Evolutionary conservation across 257 asterid species (phyloP), one percentile per base, ranked within the genome.

Genomic region (Primulina eburnea): DNA sequence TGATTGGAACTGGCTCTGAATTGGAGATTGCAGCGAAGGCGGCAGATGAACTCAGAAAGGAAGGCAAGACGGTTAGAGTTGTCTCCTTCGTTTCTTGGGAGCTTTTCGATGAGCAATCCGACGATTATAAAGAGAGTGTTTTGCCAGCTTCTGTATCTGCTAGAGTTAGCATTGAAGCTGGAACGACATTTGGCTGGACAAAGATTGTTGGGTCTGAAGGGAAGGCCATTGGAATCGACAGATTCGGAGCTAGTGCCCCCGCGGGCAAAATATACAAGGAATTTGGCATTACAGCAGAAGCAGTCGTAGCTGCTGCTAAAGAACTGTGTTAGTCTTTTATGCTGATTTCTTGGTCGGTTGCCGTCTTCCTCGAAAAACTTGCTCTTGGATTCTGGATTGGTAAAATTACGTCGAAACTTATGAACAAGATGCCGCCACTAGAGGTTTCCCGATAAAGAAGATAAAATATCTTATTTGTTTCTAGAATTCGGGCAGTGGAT

Each of bases 1-100:
- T 89, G 94, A 80, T 89, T 17, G 93, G 93, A 69, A 89, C 96
- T 6, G 96, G 96, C 56, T 89, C 96, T 1, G 96, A 89, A 80
- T 71, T 89, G 84, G 96, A 89, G 69, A 89, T 89, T 73, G 94
- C 91, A 58, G 89, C 82, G 17, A 87, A 85, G 76, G 96, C 96
- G 58, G 96, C 82, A 10, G 96, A 87, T 21, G 91, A 85, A 37
- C 82, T 89, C 59, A 87, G 96, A 72, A 89, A 85, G 82, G 94
- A 89, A 70, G 96, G 94, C 8, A 89, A 87, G 73, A 80, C 76
- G 0, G 96, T 89, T 56, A 87, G 96, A 71, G 96, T 89, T 8
- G 93, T 87, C 68, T 89, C 96, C 53, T 70, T 89, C 1, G 94
- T 89, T 74, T 83, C 88, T 38, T 89, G 96, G 96, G 96, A 89